Percentiles rank a stretch among this genome's conserved stretches.
phyloP scores from a whole-genome alignment of 345 rosid genomes.

The Populus davidiana region DNA sequence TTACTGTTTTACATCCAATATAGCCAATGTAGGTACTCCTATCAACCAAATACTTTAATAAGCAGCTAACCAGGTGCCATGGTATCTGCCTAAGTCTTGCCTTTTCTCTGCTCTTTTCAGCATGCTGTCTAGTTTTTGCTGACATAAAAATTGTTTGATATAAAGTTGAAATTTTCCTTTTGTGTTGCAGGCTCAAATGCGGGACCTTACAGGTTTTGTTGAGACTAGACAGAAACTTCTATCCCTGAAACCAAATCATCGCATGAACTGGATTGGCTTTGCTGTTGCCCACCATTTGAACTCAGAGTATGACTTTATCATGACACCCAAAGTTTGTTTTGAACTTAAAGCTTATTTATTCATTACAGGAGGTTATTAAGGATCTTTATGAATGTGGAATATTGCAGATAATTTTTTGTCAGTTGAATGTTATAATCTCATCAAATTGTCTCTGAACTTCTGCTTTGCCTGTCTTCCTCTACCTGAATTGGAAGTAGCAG shows the following conservation, averaged over 20 bases:
- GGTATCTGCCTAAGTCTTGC: neutral
- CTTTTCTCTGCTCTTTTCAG: neutral
- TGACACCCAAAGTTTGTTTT: slow-evolving; percentile 5
- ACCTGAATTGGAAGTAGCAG: neutral
- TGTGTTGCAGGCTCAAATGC: slow-evolving; percentile 90
- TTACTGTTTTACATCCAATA: neutral
- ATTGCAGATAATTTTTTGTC: neutral
- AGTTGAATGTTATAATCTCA: neutral
- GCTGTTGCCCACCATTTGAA: slow-evolving; percentile 95
- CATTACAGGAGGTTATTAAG: neutral
- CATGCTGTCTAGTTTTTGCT: neutral
- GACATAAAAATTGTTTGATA: neutral
- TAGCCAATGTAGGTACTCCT: neutral
- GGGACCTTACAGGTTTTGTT: slow-evolving; percentile 92
- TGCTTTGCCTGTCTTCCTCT: neutral
- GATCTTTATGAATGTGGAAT: neutral
- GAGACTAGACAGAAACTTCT: slow-evolving; percentile 95
- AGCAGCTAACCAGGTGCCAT: neutral
- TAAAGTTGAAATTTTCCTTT: neutral
- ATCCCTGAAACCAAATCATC: slow-evolving; percentile 92
- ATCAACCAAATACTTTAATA: neutral
- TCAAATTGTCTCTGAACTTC: neutral
- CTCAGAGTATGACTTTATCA: slow-evolving; percentile 55
- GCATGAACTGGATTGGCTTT: slow-evolving; percentile 99
- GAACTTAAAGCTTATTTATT: neutral